Base-by-base conservation (phyloP, 495 filamentous ascomycete species). In the Copromyces sp. region DNA sequence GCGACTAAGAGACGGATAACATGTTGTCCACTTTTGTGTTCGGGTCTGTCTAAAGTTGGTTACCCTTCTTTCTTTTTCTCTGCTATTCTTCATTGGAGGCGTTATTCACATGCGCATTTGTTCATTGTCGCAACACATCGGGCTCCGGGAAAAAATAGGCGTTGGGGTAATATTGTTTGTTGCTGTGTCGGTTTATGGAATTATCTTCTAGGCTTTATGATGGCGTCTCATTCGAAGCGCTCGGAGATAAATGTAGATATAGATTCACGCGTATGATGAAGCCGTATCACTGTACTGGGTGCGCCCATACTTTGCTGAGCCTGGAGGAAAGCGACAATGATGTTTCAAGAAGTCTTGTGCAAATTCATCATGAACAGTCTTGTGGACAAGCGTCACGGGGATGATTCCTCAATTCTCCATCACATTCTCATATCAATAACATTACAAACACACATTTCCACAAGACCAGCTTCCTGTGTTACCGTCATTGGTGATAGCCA, bases 1-100 rank as follows among this genome's bases (percentile, higher is more conserved):
- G 73, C 71, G 76, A 80, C 37, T 77, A 74, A 53, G 45, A 65
- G 47, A 68, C 11, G 39, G 53, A 35, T 24, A 37, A 68, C 32
- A 42, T 68, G 16, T n/a, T 40, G 68, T 41, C 35, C n/a, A 38
- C 68, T 69, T 20, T 69, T 14, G 6, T 20, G 35, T 20, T 69
- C 68, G 39, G 68, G 35, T 45, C 42, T 38, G 68, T 69, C 39
- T 69, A 41, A 69, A 20, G 29, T 69, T 9, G 14, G 68, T 29
- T 69, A 69, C 68, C 35, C 39, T 69, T 69, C 68, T 41, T 69
- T 45, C n/a, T 41, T 45, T 69, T 20, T 69, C 35, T 39, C 35
- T 20, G 68, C 68, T 39, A 39, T 41, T 38, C 37, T 69, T 69
- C 35, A 69, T 38, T 41, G 37, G 68, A 69, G 39, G 53, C 53